Conservation (phyloP, 164 flowering plant species). For the Piper longum region DNA sequence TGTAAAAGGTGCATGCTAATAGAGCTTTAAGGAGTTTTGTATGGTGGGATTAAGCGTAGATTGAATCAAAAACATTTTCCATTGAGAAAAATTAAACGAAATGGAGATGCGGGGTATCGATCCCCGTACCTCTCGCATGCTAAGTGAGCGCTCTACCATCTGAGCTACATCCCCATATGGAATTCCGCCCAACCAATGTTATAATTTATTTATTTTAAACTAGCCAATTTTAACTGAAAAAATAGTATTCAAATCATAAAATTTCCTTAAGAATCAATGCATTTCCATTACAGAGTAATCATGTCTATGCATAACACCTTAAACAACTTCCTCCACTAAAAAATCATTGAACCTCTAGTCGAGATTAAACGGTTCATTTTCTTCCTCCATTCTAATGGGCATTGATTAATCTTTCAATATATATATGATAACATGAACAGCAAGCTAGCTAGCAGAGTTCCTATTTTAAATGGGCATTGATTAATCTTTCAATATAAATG, state of each 20-base stretch:
- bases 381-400: neutral
- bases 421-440: neutral
- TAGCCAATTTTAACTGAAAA: no score
- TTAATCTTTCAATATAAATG: no score
- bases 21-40: no score
- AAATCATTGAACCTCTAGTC: neutral
- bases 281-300: neutral
- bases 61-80: neutral
- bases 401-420: no score
- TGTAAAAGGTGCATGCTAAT: no score
- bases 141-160: conserved; percentile 93
- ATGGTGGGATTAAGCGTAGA: no score
- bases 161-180: neutral
- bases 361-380: neutral
- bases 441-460: neutral
- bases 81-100: neutral
- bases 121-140: conserved; percentile 81
- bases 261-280: neutral
- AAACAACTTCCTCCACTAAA: neutral
- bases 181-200: no score
- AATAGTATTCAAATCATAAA: no score
- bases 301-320: neutral
- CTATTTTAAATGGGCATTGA: neutral
- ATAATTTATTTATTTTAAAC: no score
- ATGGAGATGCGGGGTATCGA: conserved; percentile 28